Percentiles rank a stretch among this genome's conserved stretches.
These are phyloP conservation scores for Canavalia ensiformis DNA, from an alignment of 306 rosid species.

Conservation along the genomic window DNA sequence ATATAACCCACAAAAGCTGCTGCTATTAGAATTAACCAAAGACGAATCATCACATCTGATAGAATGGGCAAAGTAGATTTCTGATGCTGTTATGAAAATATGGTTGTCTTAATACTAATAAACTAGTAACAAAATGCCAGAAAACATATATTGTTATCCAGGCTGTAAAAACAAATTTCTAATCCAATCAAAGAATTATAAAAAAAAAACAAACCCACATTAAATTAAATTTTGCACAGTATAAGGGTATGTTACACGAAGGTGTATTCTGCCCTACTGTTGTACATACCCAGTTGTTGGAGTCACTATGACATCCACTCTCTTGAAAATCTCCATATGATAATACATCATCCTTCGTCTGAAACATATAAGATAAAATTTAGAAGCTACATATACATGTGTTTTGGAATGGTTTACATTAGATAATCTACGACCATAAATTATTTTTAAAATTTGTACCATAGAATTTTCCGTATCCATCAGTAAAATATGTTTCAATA, in stretches of 20 bases:
- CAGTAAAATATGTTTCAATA: constrained; percentile 8
- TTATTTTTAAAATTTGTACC: background rate
- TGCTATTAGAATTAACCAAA: constrained; percentile 9
- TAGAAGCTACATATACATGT: constrained; percentile 22
- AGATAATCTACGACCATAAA: background rate
- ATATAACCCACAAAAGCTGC: constrained; percentile 13
- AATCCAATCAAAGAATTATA: constrained; percentile 30
- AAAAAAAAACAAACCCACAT: constrained; percentile 35
- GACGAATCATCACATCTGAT: constrained; percentile 14
- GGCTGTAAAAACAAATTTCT: constrained; percentile 12
- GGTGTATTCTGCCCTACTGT: constrained; percentile 31
- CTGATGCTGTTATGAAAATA: constrained; percentile 6
- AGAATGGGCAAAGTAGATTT: constrained; percentile 6
- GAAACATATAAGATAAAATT: constrained; percentile 47
- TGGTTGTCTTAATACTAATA: constrained; percentile 33
- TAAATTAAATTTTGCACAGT: constrained; percentile 19
- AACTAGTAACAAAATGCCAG: constrained; percentile 11
- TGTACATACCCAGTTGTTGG: constrained; percentile 95
- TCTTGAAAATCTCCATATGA: constrained; percentile 91
- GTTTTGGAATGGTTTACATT: constrained; percentile 5
- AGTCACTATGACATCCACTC: constrained; percentile 90
- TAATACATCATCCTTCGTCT: constrained; percentile 93
- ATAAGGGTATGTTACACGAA: constrained; percentile 20
- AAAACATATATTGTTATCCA: constrained; percentile 27
- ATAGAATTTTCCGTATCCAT: constrained; percentile 26